phyloP scores from a whole-genome alignment of 2,329 filamentous ascomycete genomes.

The Leptographium wingfieldii region DNA sequence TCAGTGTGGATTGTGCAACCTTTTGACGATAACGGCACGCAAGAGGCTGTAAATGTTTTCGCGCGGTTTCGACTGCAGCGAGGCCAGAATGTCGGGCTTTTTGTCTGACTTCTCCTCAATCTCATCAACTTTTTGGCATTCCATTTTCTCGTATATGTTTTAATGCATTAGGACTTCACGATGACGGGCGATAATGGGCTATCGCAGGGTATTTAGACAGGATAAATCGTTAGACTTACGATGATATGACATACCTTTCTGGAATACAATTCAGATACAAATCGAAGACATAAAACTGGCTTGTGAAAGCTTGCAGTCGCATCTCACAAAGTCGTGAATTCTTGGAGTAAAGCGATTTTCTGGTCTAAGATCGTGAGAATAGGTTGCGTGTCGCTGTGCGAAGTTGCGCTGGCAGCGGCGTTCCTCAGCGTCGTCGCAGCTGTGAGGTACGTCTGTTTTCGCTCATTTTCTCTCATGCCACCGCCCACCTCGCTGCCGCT shows the following conservation, averaged over 20 bases:
- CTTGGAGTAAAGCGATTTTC: neutral
- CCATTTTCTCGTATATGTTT: neutral
- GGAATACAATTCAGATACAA: neutral
- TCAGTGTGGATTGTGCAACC: constrained; percentile 19
- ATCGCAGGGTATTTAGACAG: neutral
- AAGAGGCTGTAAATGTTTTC: constrained; percentile 15
- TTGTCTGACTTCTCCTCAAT: constrained; percentile 8
- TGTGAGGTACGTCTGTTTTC: too few species aligned
- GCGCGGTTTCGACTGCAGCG: constrained; percentile 14
- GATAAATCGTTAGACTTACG: neutral
- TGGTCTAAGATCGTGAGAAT: neutral
- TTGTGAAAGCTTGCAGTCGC: neutral
- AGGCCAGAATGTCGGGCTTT: constrained; percentile 14
- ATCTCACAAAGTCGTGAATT: neutral
- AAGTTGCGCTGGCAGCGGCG: neutral
- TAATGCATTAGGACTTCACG: neutral
- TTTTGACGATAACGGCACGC: constrained; percentile 13
- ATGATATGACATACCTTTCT: neutral
- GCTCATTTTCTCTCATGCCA: too few species aligned
- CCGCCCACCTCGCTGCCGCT: neutral
- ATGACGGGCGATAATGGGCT: neutral
- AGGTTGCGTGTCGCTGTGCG: neutral
- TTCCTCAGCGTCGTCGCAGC: too few species aligned
- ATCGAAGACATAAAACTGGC: neutral
- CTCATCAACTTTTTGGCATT: neutral